Evolutionary conservation across 257 asterid species (phyloP).

Genomic region (Verbascum thapsus): DNA sequence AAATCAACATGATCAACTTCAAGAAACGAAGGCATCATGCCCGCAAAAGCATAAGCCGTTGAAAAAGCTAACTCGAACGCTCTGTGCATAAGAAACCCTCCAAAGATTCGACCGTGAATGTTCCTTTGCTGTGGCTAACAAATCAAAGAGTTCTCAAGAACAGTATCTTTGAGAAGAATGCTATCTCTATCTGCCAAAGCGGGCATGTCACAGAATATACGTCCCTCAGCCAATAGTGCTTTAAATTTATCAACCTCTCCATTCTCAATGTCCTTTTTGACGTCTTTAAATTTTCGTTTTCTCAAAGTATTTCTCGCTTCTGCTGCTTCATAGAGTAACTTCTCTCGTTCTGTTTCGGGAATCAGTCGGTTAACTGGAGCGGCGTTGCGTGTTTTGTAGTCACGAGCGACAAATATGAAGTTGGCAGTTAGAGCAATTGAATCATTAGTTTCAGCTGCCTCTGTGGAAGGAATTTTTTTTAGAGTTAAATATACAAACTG

Average conservation of each 20-base stretch:
- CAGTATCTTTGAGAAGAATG: constrained; percentile 89
- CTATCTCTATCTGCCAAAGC: constrained; percentile 90
- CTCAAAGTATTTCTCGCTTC: constrained; percentile 68
- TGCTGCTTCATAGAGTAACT: constrained; percentile 69
- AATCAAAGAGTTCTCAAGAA: constrained; percentile 86
- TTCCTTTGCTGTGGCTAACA: constrained; percentile 99
- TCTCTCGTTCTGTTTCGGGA: constrained; percentile 77
- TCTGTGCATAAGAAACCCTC: constrained; percentile 91
- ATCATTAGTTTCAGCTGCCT: constrained; percentile 47
- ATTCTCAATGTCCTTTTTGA: constrained; percentile 53
- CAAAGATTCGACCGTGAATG: constrained; percentile 94
- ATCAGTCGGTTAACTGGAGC: constrained; percentile 73
- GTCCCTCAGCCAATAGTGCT: constrained; percentile 73
- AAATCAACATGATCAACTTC: constrained; percentile 97
- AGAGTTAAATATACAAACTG: constrained; percentile 17
- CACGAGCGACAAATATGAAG: constrained; percentile 97
- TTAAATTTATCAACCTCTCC: constrained; percentile 60
- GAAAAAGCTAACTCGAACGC: constrained; percentile 92
- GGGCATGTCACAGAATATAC: constrained; percentile 97
- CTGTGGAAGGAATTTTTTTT: constrained; percentile 37
- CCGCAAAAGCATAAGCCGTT: constrained; percentile 90
- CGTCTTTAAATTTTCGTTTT: constrained; percentile 57
- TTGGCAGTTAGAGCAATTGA: constrained; percentile 80
- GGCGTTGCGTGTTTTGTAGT: constrained; percentile 82
- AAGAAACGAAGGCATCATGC: constrained; percentile 90